Evolutionary conservation across 495 filamentous ascomycete species (phyloP).

Genomic region (Podospora sp.): DNA sequence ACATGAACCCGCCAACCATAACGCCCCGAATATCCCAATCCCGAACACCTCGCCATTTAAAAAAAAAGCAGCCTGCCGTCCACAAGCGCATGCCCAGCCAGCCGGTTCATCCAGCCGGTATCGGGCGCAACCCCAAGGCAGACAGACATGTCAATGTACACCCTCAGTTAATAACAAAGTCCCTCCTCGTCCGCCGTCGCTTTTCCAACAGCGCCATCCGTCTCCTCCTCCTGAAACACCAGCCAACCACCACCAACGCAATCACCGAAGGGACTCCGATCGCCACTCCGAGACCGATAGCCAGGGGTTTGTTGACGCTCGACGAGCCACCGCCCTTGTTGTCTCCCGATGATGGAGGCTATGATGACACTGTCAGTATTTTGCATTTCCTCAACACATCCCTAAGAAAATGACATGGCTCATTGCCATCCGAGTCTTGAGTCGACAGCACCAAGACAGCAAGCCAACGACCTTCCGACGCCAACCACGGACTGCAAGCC

Average conservation of each 20-base stretch:
- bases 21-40: not conserved
- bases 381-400: not conserved
- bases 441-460: too few species aligned
- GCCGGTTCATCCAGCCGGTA: not conserved
- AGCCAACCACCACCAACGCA: conserved; percentile 24
- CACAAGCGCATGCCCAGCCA: not conserved
- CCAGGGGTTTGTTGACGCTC: conserved; percentile 28
- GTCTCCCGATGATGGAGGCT: conserved; percentile 14
- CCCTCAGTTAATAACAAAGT: conserved; percentile 35
- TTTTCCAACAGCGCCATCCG: conserved; percentile 25
- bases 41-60: not conserved
- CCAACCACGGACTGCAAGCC: too few species aligned
- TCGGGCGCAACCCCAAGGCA: not conserved
- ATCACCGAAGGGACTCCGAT: conserved; percentile 30
- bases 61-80: not conserved
- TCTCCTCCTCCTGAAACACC: conserved; percentile 29
- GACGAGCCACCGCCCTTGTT: conserved; percentile 4
- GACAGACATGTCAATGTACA: not conserved
- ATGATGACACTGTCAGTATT: not conserved
- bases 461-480: too few species aligned
- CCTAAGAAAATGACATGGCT: too few species aligned
- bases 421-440: too few species aligned
- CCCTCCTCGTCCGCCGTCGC: conserved; percentile 27
- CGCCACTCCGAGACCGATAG: conserved; percentile 34
- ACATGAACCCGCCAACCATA: not conserved